Evolutionary conservation across 73 alveolate species (phyloP).

Genomic region (Blepharisma japonicum): DNA sequence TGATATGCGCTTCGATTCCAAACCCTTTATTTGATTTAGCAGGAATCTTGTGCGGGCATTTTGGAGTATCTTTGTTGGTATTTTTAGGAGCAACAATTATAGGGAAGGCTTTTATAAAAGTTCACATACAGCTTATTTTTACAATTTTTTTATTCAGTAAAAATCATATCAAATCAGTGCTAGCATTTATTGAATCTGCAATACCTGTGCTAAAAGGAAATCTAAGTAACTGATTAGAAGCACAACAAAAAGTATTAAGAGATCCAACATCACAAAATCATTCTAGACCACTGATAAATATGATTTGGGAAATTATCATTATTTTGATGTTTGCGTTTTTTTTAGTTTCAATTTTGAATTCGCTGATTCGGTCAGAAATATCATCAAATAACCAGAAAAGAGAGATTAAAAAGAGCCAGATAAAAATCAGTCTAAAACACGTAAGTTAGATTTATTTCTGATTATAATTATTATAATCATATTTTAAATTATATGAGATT

Average conservation of each 20-base stretch:
- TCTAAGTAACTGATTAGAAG: constrained; percentile 50
- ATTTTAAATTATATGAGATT: no score
- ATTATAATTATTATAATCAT: no score
- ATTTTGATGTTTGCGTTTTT: no score
- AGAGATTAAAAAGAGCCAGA: no score
- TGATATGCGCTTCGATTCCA: constrained; percentile 82
- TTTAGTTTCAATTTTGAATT: no score
- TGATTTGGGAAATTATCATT: no score
- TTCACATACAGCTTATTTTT: constrained; percentile 52
- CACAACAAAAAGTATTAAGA: constrained; percentile 46
- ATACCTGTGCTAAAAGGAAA: constrained; percentile 49
- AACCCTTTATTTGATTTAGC: constrained; percentile 90
- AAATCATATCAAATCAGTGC: constrained; percentile 56
- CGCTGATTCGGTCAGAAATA: no score
- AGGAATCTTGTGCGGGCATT: constrained; percentile 85
- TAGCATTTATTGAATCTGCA: constrained; percentile 34
- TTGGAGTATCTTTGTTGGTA: constrained; percentile 66
- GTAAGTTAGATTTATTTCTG: no score
- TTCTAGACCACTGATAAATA: no score
- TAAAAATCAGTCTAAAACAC: no score
- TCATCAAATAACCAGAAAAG: no score
- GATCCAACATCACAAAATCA: no score
- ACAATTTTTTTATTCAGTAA: constrained; percentile 61
- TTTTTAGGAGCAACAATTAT: constrained; percentile 84
- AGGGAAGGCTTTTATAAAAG: constrained; percentile 80